Base-by-base conservation (phyloP, 306 rosid species). In the Crataegus laevigata region DNA sequence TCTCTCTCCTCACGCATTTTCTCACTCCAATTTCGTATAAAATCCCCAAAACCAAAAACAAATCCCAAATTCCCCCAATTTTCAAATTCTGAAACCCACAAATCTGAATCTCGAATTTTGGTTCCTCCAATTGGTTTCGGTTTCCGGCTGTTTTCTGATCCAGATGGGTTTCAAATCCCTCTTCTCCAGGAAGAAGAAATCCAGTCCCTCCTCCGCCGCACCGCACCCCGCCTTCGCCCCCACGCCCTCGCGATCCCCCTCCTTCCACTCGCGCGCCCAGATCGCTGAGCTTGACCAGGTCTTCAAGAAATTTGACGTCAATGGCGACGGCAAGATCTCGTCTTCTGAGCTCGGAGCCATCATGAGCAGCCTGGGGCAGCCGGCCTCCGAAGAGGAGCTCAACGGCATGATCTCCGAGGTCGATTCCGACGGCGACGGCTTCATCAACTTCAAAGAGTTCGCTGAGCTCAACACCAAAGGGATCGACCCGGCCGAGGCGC, bases 241-340 rank as follows among this genome's bases (percentile, higher is more conserved):
- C 1, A 7, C 80, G 0, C 66, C 82, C 1, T 72, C 87, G 25
- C 76, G 83, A 5, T 84, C 96, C 0, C 72, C 86, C 3, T 92
- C 94, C 1, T 60, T 84, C 18, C 79, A 79, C 6, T 57, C 83
- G 2, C 84, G 82, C 3, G 74, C 80, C 0, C 90, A 84, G 69
- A 73, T 92, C 60, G 82, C 76, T 0, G 97, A 94, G 68, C 93
- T 94, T 1, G 93, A 90, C 43, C 78, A 89, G 72, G 97, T 94
- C 1, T 94, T 94, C 90, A 83, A 75, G 75, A 91, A 81, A 83
- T 91, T 93, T 80, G 98, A 93, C 74, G 96, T 81, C 13, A 93
- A 93, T 67, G 97, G 97, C 57, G 97, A 93, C 77, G 98, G 96
- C 36, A 91, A 89, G 96, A 91, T 93, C 90, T 91, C 90, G 22